Base-by-base conservation (phyloP, 345 rosid species). In the Euclidium syriacum region DNA sequence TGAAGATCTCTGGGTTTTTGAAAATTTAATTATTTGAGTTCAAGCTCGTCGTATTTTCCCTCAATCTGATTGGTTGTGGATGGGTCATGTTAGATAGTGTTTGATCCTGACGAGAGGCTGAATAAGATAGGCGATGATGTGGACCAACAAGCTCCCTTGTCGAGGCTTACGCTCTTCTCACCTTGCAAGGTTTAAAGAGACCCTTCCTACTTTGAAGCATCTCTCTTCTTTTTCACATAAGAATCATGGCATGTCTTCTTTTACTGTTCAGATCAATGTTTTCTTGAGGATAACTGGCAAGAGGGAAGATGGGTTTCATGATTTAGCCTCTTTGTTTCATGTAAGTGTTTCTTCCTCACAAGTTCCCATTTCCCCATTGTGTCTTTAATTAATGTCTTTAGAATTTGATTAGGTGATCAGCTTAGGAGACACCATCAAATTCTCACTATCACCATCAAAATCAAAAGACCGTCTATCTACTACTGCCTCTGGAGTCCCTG, bases 221-320 rank as follows among this genome's bases (percentile, higher is more conserved):
- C 2, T 42, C 46, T 59, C 46, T 48, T 27, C 36, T 57, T 44
- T n/a, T 24, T 56, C 9, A 16, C 40, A 12, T 6, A 8, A 8
- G 14, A 16, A 34, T 33, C 30, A 32, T 30, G 58, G 7, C 14
- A 17, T 16, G 32, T 32, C 11, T 30, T 12, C n/a, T 43, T 4
- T 7, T 54, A 11, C 42, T 33, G 15, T 64, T 54, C 71, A 94
- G 96, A 80, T 90, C 62, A 94, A 94, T 77, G 95, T 87, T 60
- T 94, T 94, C 81, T 80, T 94, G 82, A 81, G 96, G 75, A 85
- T 94, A 39, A 94, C 97, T 0, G 62, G 78, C 34, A 90, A 84
- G 65, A 69, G 97, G 40, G 95, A 83, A 70, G 99, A 94, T 68
- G 99, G 96, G 55, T 94, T 72, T 73, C 99, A 94, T 77, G 97